Percentiles rank a stretch among this genome's conserved stretches.
Evolutionary conservation across 306 rosid genomes (phyloP).

Genomic region (Vicia faba): DNA sequence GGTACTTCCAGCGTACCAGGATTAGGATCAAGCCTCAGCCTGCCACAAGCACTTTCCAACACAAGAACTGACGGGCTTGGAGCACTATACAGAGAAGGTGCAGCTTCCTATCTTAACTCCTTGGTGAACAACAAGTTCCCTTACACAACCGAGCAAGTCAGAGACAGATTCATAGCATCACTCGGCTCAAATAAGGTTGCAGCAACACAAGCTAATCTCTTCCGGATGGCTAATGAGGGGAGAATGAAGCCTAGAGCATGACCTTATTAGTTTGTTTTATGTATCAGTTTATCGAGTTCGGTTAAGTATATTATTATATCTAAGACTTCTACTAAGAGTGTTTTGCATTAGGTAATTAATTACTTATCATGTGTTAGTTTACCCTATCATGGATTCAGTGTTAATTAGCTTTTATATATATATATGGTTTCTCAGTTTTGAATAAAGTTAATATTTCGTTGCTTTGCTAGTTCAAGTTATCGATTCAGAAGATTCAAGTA

Average conservation of each 20-base stretch:
- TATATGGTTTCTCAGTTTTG: constrained; percentile 36
- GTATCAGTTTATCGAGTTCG: constrained; percentile 23
- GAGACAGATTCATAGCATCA: constrained; percentile 63
- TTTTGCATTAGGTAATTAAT: constrained; percentile 38
- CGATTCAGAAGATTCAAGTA: constrained; percentile 16
- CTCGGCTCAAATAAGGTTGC: constrained; percentile 75
- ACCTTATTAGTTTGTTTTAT: constrained; percentile 27
- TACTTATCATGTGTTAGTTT: constrained; percentile 35
- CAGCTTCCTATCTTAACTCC: constrained; percentile 86
- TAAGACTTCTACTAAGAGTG: constrained; percentile 39
- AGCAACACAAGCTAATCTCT: constrained; percentile 65
- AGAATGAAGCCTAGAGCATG: constrained; percentile 59
- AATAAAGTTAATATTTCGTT: constrained; percentile 33
- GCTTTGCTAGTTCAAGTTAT: constrained; percentile 19
- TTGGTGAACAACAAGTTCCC: constrained; percentile 74
- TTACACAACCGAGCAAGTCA: constrained; percentile 71
- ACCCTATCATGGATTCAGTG: constrained; percentile 34
- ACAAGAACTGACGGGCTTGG: constrained; percentile 74
- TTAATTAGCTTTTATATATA: constrained; percentile 26
- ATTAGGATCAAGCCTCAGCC: constrained; percentile 51
- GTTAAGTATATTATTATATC: constrained; percentile 33
- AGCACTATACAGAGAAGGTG: constrained; percentile 80
- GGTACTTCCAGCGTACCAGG: constrained; percentile 61
- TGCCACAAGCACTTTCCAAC: constrained; percentile 85
- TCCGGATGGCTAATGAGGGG: constrained; percentile 88